Conservation (phyloP, 2,329 filamentous ascomycete genomes). For the Calonectria hawksworthii region DNA sequence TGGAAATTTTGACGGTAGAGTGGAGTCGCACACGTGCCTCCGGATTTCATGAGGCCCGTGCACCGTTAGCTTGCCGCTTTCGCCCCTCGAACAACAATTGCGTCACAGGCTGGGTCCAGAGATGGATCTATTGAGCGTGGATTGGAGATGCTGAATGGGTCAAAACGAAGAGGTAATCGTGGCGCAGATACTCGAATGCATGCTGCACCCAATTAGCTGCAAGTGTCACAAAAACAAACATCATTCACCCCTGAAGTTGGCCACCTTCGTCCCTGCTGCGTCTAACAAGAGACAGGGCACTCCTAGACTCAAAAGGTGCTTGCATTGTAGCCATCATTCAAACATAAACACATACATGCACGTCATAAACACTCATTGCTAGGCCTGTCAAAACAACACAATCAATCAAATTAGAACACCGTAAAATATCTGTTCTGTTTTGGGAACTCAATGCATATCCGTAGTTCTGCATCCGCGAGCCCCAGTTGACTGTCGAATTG, state of each 20-base stretch:
- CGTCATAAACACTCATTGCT: not conserved
- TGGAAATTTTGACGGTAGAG: slow-evolving; percentile 44
- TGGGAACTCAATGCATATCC: slow-evolving; percentile 40
- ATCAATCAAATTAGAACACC: slow-evolving; percentile 32
- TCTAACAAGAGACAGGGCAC: not conserved
- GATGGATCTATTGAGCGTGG: not conserved
- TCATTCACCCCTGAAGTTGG: not conserved
- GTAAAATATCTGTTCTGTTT: slow-evolving; percentile 30
- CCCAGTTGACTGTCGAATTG: slow-evolving; percentile 32
- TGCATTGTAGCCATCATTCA: slow-evolving; percentile 4
- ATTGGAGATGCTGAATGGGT: not conserved
- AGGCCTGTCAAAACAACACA: slow-evolving; percentile 4
- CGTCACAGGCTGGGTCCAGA: slow-evolving; percentile 10
- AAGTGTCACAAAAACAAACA: not conserved
- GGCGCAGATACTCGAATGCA: slow-evolving; percentile 9
- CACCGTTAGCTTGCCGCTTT: slow-evolving; percentile 6
- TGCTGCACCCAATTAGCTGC: not conserved
- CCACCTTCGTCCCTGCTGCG: not conserved
- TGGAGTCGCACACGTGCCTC: slow-evolving; percentile 50
- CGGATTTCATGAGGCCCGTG: slow-evolving; percentile 26
- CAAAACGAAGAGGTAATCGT: not conserved
- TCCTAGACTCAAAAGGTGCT: not conserved
- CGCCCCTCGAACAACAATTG: slow-evolving; percentile 17
- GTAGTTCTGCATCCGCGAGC: slow-evolving; percentile 39
- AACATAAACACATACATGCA: not conserved